Conservation (phyloP, 768 basidiomycete genomes). For the Tylopilus plumbeoviolaceoides region DNA sequence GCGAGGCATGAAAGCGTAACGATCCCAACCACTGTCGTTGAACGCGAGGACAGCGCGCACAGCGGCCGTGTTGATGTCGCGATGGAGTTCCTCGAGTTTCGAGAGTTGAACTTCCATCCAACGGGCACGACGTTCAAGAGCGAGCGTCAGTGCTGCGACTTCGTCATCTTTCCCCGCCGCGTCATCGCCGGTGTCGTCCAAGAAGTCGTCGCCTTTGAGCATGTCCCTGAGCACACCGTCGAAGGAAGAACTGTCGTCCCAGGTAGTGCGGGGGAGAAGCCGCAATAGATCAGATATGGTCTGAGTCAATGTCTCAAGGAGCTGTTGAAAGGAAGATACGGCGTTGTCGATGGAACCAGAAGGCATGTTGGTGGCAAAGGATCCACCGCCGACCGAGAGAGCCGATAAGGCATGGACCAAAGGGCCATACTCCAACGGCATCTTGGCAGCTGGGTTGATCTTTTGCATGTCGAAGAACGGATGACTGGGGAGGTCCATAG, state of each 20-base stretch:
- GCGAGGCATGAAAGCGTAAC: constrained; percentile 63
- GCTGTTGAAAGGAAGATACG: constrained; percentile 84
- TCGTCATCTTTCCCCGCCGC: constrained; percentile 71
- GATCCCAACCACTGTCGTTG: constrained; percentile 86
- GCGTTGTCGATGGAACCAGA: constrained; percentile 89
- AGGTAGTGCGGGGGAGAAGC: constrained; percentile 81
- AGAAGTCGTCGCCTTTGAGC: constrained; percentile 83
- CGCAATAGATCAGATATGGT: constrained; percentile 85
- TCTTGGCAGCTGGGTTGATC: constrained; percentile 71
- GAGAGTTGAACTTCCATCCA: constrained; percentile 93
- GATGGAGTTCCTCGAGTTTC: constrained; percentile 84
- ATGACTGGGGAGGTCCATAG: constrained; percentile 63
- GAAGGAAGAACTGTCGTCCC: constrained; percentile 88
- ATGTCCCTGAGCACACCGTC: constrained; percentile 83
- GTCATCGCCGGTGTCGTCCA: constrained; percentile 71
- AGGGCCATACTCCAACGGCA: constrained; percentile 81
- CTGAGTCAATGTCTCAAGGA: constrained; percentile 84
- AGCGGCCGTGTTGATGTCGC: constrained; percentile 86
- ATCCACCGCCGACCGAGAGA: constrained; percentile 79
- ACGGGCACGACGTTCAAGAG: constrained; percentile 81
- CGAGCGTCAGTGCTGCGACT: constrained; percentile 76
- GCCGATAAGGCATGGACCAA: constrained; percentile 84
- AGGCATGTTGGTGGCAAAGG: constrained; percentile 74
- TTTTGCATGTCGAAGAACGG: constrained; percentile 72
- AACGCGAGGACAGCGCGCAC: constrained; percentile 77